Evolutionary conservation across 345 rosid species (phyloP), one percentile per base, ranked within the genome.

Genomic region (Arabis alpina): DNA sequence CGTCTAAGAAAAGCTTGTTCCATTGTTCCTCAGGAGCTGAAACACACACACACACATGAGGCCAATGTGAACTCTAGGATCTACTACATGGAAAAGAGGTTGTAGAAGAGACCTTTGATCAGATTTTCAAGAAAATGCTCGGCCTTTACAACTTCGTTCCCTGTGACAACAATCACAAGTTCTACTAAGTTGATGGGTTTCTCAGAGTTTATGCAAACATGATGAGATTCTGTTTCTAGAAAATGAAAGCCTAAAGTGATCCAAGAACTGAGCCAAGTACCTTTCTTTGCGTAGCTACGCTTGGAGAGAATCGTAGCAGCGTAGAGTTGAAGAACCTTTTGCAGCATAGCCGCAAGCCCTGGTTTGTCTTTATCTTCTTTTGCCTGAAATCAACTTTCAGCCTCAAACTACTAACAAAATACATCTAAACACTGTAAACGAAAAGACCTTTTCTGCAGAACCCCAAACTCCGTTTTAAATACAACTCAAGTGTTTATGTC

Each of bases 231-330:
- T 53, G 28, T 52, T 13, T 42, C 37, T 70, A 30, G 68, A 25
- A 14, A 34, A 52, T 54, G 61, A 54, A 62, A 54, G 30, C 25
- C 10, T 50, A 28, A 8, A 40, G 45, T 54, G 32, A 54, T 19
- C 23, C 23, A 19, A 19, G 23, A 0, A 19, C 23, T 19, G 23
- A 19, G 6, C 16, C 37, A 23, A 14, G 54, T 62, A 89, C 98
- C 97, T 86, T 89, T 89, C 81, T 86, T 87, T 50, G 96, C 97
- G 78, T 88, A 93, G 79, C 97, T 91, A 73, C 92, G 96, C 72
- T 85, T 91, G 7, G 96, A 93, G 53, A 93, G 96, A 68, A 82
- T 44, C 10, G 6, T 82, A 48, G 94, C 86, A 74, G 98, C 96
- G 77, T 91, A 93, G 64, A 89, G 86, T 77, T 89, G 97, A 66